phyloP scores from a whole-genome alignment of 805 yeast species.

The Starmerella stellata region DNA sequence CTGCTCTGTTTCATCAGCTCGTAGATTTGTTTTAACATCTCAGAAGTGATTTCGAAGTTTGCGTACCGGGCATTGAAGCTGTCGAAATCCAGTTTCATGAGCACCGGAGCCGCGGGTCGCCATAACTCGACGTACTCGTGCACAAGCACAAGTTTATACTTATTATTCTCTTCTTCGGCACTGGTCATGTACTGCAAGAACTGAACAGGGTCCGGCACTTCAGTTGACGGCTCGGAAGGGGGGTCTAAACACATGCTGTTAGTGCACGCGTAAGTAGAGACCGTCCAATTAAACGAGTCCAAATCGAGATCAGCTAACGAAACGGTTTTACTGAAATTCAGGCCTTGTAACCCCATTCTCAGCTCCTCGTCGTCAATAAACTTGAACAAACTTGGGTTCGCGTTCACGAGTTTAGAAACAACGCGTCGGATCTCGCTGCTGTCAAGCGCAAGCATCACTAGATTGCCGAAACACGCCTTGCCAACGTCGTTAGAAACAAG shows the following conservation, averaged over 20 bases:
- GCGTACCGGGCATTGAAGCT: neutral
- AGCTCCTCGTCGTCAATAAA: neutral
- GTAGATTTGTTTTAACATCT: neutral
- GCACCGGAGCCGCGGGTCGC: neutral
- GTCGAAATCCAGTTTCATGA: neutral
- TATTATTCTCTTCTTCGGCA: neutral
- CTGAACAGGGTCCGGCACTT: neutral
- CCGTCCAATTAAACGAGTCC: neutral
- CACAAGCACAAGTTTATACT: neutral
- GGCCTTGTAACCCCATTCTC: neutral
- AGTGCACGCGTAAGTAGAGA: neutral
- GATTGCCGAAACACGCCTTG: neutral
- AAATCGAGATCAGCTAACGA: neutral
- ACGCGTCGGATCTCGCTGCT: neutral
- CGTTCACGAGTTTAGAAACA: constrained; percentile 5
- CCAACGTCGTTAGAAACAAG: constrained; percentile 8
- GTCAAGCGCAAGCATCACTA: constrained; percentile 4
- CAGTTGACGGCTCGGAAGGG: neutral
- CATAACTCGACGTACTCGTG: neutral
- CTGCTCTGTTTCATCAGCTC: neutral
- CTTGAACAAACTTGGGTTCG: neutral
- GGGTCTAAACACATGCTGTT: neutral
- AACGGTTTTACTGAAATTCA: neutral
- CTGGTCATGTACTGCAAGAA: neutral
- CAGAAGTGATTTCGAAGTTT: neutral